A percentile compares a stretch with the other conserved stretches of the same genome.
Evolutionary conservation across 306 rosid species (phyloP).

Genomic region (Medicago arabica): DNA sequence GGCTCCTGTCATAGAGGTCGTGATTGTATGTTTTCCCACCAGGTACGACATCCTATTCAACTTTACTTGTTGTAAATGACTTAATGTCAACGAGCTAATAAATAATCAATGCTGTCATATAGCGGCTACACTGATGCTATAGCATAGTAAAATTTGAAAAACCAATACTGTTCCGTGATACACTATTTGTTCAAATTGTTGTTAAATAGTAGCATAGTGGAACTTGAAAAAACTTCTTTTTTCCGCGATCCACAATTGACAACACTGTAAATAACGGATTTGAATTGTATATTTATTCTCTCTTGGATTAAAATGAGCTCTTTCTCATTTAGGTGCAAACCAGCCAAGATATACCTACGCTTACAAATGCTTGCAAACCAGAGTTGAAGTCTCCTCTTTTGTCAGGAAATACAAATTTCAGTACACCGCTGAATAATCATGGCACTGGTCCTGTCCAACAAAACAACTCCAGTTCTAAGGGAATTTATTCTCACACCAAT

Average conservation of each 20-base stretch:
- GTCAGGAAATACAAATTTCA: slow-evolving; percentile 44
- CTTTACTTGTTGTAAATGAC: slow-evolving; percentile 27
- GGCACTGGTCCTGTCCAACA: slow-evolving; percentile 41
- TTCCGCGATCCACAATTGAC: background rate
- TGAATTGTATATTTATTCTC: background rate
- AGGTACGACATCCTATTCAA: slow-evolving; percentile 56
- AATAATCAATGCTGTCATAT: background rate
- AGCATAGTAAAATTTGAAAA: background rate
- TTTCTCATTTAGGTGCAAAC: slow-evolving; percentile 53
- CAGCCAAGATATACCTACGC: slow-evolving; percentile 50
- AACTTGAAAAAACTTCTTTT: background rate
- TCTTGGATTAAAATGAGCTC: slow-evolving; percentile 24
- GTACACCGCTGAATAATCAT: slow-evolving; percentile 42
- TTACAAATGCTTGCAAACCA: slow-evolving; percentile 48
- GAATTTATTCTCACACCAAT: slow-evolving; percentile 41
- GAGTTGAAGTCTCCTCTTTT: slow-evolving; percentile 47
- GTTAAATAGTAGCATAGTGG: background rate
- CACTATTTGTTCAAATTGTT: background rate
- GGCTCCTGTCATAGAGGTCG: slow-evolving; percentile 80
- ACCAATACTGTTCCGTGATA: background rate
- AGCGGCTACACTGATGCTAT: background rate
- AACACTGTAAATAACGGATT: background rate
- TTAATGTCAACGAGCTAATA: background rate
- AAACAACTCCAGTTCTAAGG: slow-evolving; percentile 38
- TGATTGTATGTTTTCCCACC: slow-evolving; percentile 78